Evolutionary conservation across 2,329 filamentous ascomycete genomes (phyloP), one percentile per base, ranked within the genome.

Genomic region (Capronia americana): DNA sequence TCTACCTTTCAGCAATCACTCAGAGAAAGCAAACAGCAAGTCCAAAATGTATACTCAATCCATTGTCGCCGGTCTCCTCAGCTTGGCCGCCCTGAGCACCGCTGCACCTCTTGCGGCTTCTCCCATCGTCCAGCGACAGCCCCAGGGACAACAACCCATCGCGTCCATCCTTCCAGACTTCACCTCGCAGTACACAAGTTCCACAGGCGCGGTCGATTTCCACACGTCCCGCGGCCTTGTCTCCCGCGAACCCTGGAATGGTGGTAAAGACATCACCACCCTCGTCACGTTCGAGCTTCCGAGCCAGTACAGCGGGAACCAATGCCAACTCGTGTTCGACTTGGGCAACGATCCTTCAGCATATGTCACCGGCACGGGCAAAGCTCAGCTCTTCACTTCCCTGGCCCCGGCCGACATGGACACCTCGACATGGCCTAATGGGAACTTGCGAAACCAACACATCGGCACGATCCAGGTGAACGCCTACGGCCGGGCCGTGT

Each of bases 161-260:
- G 61, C 65, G 38, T 51, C 53, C 20, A 44, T 70, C 65, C 59
- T 58, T 48, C 65, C 68, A 7, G 60, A 66, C 57, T 59, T 50
- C 28, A 67, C 67, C 28, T 67, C 65, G 20, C 64, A 70, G 51
- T 66, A 64, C 55, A 59, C 68, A 34, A 44, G 82, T 67, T 76
- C 79, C 10, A 76, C 80, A 30, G 69, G 75, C 69, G 71, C 74
- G 51, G 68, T 74, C 59, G 67, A 75, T 66, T 68, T 77, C 57
- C 73, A 74, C 46, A 68, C 73, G 2, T 70, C 77, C 10, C 78
- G 74, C 51, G 81, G 81, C 63, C 76, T 87, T 38, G 82, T 86
- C 7, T 78, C 88, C 10, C 86, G 86, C 20, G 79, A 82, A 8
- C 85, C 86, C 5, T 88, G 44, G 24, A 66, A 68, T 53, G 63